Evolutionary conservation across 1,284 basidiomycete species (phyloP), one percentile per base, ranked within the genome.

Genomic region (Sporisorium sorghi): DNA sequence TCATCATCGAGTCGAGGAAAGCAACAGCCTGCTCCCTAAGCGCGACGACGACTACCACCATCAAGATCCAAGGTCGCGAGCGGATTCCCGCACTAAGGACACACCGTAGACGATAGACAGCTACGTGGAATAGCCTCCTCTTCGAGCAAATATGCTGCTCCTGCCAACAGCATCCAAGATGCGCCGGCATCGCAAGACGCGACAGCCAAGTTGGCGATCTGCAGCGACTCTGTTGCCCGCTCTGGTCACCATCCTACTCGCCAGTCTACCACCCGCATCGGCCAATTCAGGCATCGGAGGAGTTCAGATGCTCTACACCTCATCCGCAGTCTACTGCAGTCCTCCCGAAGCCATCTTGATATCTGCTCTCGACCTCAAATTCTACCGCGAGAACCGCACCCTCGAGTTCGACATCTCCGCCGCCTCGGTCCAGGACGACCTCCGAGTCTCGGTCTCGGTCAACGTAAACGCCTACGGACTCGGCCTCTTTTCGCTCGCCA

Each of bases 381-480:
- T 80, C 67, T 82, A 69, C 53, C 77, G 74, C 21, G 61, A 74
- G 21, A 84, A 83, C 52, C 49, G 61, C 15, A 78, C 82, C 2
- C 63, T 85, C 51, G 78, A 78, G 48, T 84, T 85, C 50, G 77
- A 79, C 39, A 59, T 85, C 17, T 69, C 73, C 0, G 82, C 82
- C 19, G 73, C 79, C 8, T 82, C 83, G 5, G 73, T 77, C 2
- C 58, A 66, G 30, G 70, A 67, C 37, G 52, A 80, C 33, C 58
- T 76, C 6, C 59, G 68, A 24, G 73, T 78, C 28, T 62, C 65
- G 11, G 73, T 78, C 19, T 52, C 47, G 12, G 54, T 84, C 42
- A 57, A 75, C 50, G 68, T 85, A 26, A 83, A 82, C 42, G 82
- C 78, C 3, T 85, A 83, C 51, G 83, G 83, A 11, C 71, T 76